phyloP scores from a whole-genome alignment of 495 filamentous ascomycete species.

The Articulospora tetracladia region DNA sequence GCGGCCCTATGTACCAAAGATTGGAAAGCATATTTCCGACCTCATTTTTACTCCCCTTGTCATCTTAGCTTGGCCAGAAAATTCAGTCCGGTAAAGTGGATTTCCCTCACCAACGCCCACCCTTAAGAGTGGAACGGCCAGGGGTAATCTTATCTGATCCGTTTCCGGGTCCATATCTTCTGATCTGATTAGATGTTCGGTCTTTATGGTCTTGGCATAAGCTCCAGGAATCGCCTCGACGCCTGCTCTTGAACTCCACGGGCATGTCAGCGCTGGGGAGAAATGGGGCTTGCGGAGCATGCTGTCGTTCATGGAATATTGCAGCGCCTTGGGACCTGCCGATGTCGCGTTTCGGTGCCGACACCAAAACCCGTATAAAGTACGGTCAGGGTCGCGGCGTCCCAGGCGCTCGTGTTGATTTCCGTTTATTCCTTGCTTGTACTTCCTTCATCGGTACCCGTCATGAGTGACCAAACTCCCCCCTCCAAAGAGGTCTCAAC shows the following conservation, averaged over 20 bases:
- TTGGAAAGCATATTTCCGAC: too few relatives aligned
- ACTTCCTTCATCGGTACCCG: too few relatives aligned
- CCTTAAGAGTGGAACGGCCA: neutral
- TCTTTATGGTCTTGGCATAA: neutral
- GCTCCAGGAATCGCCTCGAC: neutral
- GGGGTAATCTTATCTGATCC: neutral
- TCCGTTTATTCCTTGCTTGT: too few relatives aligned
- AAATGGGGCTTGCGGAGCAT: too few relatives aligned
- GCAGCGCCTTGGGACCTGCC: neutral
- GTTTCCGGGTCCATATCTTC: neutral
- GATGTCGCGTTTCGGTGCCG: neutral
- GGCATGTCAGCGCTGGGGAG: neutral
- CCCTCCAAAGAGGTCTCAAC: neutral
- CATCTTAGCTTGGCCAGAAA: neutral
- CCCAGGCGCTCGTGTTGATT: too few relatives aligned
- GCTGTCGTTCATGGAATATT: too few relatives aligned
- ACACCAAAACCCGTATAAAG: neutral
- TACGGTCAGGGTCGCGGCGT: too few relatives aligned
- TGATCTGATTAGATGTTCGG: slow-evolving; percentile 1
- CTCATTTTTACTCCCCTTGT: too few relatives aligned
- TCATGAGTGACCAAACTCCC: neutral
- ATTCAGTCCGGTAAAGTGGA: neutral
- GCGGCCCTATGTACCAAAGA: too few relatives aligned
- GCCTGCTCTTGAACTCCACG: neutral
- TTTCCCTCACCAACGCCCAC: neutral